Evolutionary conservation across 495 filamentous ascomycete species (phyloP).

Genomic region (Tuber melanosporum): DNA sequence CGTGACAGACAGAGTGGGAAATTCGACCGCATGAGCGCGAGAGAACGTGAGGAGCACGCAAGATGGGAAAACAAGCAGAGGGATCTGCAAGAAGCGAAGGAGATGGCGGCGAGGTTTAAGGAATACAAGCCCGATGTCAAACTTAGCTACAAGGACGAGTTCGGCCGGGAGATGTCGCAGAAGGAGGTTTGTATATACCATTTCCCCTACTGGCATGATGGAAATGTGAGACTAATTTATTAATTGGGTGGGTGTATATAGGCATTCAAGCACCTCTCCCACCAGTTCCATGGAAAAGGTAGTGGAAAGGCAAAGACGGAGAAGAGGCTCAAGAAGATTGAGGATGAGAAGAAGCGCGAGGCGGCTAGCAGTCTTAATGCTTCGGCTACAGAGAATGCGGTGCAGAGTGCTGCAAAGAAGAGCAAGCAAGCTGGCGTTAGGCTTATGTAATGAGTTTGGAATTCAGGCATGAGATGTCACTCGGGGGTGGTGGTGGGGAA

Average conservation of each 20-base stretch:
- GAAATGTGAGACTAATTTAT: constrained; percentile 10
- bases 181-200: constrained; percentile 56
- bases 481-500: not conserved
- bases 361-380: constrained; percentile 75
- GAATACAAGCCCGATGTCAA: constrained; percentile 86
- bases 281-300: constrained; percentile 97
- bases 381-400: constrained; percentile 66
- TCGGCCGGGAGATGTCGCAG: constrained; percentile 72
- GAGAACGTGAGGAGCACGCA: constrained; percentile 85
- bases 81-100: constrained; percentile 71
- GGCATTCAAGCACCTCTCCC: constrained; percentile 87
- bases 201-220: not conserved
- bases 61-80: constrained; percentile 78
- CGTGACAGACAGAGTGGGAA: constrained; percentile 73
- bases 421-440: constrained; percentile 82
- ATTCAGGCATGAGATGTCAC: not conserved
- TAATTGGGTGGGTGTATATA: not conserved
- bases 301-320: constrained; percentile 97
- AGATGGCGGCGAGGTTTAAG: constrained; percentile 74
- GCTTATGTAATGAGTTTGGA: constrained; percentile 45
- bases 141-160: constrained; percentile 82
- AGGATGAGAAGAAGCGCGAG: constrained; percentile 82
- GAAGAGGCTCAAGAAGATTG: constrained; percentile 93
- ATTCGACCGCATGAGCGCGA: constrained; percentile 76
- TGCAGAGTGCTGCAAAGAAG: constrained; percentile 66